phyloP scores from a whole-genome alignment of 805 yeast genomes.

The Maudiozyma barnettii region DNA sequence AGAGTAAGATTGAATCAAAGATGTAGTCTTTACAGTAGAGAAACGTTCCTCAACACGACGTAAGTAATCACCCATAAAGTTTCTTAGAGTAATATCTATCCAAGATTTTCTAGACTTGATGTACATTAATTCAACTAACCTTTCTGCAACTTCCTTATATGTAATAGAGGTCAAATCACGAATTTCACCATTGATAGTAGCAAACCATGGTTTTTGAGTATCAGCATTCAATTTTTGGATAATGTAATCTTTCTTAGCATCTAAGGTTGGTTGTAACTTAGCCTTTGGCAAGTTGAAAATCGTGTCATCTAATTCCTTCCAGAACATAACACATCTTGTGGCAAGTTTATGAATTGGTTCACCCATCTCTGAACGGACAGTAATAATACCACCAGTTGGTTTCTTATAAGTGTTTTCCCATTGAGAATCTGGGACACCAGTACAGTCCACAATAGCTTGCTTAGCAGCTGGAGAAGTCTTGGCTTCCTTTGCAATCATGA shows the following conservation, averaged over 20 bases:
- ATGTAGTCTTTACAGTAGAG: conserved; percentile 44
- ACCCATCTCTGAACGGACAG: conserved; percentile 98
- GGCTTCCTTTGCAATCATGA: conserved; percentile 95
- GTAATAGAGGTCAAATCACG: conserved; percentile 95
- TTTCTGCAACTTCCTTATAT: conserved; percentile 77
- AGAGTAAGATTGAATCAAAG: conserved; percentile 65
- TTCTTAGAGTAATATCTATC: conserved; percentile 81
- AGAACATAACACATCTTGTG: conserved; percentile 91
- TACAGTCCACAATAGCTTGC: conserved; percentile 76
- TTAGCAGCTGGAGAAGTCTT: conserved; percentile 90
- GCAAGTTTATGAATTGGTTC: conserved; percentile 99
- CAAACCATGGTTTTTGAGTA: conserved; percentile 98
- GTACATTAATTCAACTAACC: conserved; percentile 82
- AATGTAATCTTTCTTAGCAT: conserved; percentile 76
- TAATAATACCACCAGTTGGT: conserved; percentile 94
- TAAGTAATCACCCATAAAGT: conserved; percentile 75
- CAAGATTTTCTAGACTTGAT: conserved; percentile 71
- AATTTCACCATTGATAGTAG: conserved; percentile 57
- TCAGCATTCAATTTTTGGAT: conserved; percentile 82
- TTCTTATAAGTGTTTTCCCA: conserved; percentile 95
- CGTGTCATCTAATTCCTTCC: conserved; percentile 96
- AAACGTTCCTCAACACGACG: conserved; percentile 97
- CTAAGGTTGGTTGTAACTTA: conserved; percentile 71
- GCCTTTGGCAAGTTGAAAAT: conserved; percentile 85
- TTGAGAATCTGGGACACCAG: conserved; percentile 79